phyloP scores from a whole-genome alignment of 345 rosid species.

The Gossypium bickii region DNA sequence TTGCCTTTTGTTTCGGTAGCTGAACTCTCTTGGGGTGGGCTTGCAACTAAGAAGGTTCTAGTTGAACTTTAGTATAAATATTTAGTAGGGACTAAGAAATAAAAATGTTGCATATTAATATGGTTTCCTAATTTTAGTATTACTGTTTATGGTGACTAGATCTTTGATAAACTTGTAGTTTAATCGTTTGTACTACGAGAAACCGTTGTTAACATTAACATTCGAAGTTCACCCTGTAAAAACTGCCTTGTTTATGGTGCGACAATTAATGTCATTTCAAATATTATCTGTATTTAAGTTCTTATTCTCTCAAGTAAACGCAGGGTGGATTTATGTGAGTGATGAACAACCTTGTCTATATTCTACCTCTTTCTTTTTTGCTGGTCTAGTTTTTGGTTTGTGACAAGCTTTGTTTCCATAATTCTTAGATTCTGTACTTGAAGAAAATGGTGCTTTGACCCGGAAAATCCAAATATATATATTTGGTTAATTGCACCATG shows the following conservation, averaged over 20 bases:
- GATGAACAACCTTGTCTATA: no score
- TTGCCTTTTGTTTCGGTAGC: background rate
- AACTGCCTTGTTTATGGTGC: background rate
- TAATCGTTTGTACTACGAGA: background rate
- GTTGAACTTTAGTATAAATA: conserved; percentile 13
- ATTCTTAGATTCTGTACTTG: no score
- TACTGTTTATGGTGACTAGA: background rate
- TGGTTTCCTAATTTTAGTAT: background rate
- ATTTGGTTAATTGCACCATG: no score
- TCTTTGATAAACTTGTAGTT: background rate
- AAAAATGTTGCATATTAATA: background rate
- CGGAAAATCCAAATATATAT: no score
- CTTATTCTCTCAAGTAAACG: no score
- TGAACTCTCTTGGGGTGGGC: conserved; percentile 14
- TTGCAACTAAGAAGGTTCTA: background rate
- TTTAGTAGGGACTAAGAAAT: background rate
- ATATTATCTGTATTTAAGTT: no score
- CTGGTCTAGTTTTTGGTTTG: no score
- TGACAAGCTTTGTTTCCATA: no score
- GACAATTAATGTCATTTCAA: background rate
- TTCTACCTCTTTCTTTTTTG: no score
- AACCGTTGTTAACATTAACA: background rate
- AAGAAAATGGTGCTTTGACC: no score
- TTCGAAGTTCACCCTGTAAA: background rate
- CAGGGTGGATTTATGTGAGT: no score